Conservation (phyloP, 768 basidiomycete species). For the Pleurotus tuoliensis region DNA sequence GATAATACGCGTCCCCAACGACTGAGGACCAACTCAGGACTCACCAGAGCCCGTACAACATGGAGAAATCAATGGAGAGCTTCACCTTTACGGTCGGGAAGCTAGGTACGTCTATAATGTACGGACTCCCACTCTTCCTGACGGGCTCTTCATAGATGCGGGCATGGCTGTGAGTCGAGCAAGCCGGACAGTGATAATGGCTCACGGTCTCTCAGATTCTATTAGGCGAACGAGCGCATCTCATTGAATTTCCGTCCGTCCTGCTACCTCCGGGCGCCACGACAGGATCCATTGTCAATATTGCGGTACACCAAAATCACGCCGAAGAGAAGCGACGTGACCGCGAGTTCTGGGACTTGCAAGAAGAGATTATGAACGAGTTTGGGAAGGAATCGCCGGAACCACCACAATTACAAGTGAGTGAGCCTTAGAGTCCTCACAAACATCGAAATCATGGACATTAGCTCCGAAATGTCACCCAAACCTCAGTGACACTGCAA, state of each 20-base stretch:
- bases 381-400: constrained; percentile 70
- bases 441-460: background rate
- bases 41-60: background rate
- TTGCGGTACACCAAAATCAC: constrained; percentile 87
- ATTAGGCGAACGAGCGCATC: constrained; percentile 88
- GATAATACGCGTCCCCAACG: background rate
- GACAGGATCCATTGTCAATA: constrained; percentile 95
- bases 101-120: constrained; percentile 61
- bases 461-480: constrained; percentile 89
- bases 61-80: constrained; percentile 47
- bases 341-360: constrained; percentile 79
- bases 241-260: constrained; percentile 97
- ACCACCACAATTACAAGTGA: constrained; percentile 70
- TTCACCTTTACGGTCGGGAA: constrained; percentile 95
- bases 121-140: background rate
- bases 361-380: constrained; percentile 70
- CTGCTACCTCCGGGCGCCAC: constrained; percentile 89
- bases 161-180: constrained; percentile 77
- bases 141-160: constrained; percentile 54
- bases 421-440: constrained; percentile 12
- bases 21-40: no score
- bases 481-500: constrained; percentile 95
- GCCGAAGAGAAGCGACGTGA: constrained; percentile 81
- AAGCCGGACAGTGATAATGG: background rate
- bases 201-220: constrained; percentile 58